Evolutionary conservation across 2,329 filamentous ascomycete species (phyloP).

Genomic region (Arthrobotrys conoides): DNA sequence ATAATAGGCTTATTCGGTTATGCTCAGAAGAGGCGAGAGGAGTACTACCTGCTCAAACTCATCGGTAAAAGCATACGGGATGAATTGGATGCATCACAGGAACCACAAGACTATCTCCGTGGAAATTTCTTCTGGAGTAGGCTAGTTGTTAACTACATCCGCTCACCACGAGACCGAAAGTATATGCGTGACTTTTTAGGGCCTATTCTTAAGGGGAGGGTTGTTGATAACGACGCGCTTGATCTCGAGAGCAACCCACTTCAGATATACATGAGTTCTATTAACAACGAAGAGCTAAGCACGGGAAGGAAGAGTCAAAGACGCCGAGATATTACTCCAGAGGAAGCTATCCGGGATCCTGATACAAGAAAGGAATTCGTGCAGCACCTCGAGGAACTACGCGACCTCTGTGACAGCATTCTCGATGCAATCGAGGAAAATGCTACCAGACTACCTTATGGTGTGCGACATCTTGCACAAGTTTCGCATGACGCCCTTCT

Average conservation of each 20-base stretch:
- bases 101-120: slow-evolving; percentile 86
- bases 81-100: slow-evolving; percentile 81
- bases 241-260: slow-evolving; percentile 97
- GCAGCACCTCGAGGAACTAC: slow-evolving; percentile 90
- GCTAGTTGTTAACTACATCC: slow-evolving; percentile 84
- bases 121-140: slow-evolving; percentile 95
- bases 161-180: slow-evolving; percentile 88
- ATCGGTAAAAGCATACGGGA: slow-evolving; percentile 86
- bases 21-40: slow-evolving; percentile 94
- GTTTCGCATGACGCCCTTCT: slow-evolving; percentile 86
- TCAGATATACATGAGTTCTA: slow-evolving; percentile 94
- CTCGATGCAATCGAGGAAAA: slow-evolving; percentile 85
- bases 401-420: slow-evolving; percentile 94
- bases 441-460: slow-evolving; percentile 90
- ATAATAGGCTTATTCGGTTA: slow-evolving; percentile 98
- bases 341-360: slow-evolving; percentile 93
- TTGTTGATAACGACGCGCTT: slow-evolving; percentile 89
- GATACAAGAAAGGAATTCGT: slow-evolving; percentile 95
- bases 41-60: slow-evolving; percentile 94
- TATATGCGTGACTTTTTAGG: slow-evolving; percentile 90
- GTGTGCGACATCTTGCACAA: slow-evolving; percentile 86
- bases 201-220: slow-evolving; percentile 87
- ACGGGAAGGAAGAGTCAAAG: slow-evolving; percentile 87
- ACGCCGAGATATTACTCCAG: slow-evolving; percentile 86
- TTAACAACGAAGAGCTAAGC: slow-evolving; percentile 96